These are phyloP conservation scores for Phalaenopsis hybrid DNA, from an alignment of 116 monocot genomes.

Conservation along the genomic window DNA sequence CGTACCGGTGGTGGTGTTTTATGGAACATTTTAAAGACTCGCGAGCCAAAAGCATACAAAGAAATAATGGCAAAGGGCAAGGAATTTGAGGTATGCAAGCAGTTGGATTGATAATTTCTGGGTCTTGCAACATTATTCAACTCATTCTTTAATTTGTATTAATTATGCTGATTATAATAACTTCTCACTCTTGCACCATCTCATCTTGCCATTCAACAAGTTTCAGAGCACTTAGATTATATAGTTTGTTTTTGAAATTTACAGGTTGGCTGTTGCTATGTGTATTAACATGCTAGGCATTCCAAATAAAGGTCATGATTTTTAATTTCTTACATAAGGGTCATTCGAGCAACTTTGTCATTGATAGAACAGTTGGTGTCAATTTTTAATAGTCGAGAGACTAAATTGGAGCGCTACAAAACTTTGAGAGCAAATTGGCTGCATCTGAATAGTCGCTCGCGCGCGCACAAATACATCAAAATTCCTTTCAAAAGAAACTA, in stretches of 20 bases:
- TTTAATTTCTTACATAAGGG: not conserved
- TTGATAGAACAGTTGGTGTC: too few species aligned
- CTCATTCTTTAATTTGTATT: not conserved
- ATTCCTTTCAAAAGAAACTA: too few species aligned
- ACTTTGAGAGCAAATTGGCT: too few species aligned
- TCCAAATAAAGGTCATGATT: not conserved
- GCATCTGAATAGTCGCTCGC: too few species aligned
- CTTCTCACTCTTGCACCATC: not conserved
- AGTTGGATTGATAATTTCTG: not conserved
- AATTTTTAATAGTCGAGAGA: too few species aligned
- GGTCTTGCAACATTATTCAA: not conserved
- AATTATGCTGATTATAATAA: not conserved
- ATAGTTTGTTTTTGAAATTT: not conserved
- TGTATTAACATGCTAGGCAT: not conserved
- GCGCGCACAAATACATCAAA: too few species aligned
- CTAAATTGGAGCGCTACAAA: too few species aligned
- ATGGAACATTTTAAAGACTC: conserved; percentile 89
- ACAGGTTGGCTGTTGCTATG: not conserved
- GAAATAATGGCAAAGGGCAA: conserved; percentile 91
- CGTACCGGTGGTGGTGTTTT: conserved; percentile 84
- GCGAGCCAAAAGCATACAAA: conserved; percentile 89
- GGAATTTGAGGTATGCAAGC: conserved; percentile 78
- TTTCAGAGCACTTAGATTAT: not conserved
- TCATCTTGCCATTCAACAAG: not conserved
- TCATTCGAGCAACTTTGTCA: too few species aligned